Percentiles rank a stretch among this genome's conserved stretches.
phyloP scores from a whole-genome alignment of 2,329 filamentous ascomycete genomes.

The Beauveria asiatica region DNA sequence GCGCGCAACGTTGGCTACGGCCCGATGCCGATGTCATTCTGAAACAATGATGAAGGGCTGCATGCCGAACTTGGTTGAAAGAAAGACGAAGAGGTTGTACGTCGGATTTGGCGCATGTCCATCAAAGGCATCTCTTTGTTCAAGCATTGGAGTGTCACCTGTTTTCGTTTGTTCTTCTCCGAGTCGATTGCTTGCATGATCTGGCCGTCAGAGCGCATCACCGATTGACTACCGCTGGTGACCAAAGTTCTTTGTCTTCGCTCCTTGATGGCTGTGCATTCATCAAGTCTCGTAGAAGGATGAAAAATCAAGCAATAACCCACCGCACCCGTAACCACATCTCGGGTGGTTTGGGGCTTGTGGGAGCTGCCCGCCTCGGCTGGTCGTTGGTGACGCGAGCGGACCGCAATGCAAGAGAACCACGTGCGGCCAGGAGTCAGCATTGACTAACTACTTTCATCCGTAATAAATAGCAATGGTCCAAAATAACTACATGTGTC shows the following conservation, averaged over 20 bases:
- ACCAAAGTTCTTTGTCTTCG: too few species aligned
- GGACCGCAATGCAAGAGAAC: not conserved
- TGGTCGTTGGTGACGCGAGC: not conserved
- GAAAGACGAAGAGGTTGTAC: too few species aligned
- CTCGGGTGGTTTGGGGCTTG: not conserved
- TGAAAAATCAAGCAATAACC: not conserved
- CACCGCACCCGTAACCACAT: not conserved
- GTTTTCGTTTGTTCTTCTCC: too few species aligned
- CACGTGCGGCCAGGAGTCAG: not conserved
- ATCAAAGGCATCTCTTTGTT: not conserved
- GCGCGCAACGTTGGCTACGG: not conserved
- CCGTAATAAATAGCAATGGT: not conserved
- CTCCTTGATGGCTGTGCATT: too few species aligned
- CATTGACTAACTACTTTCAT: not conserved
- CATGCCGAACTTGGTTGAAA: too few species aligned
- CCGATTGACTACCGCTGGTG: not conserved
- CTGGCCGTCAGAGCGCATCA: not conserved
- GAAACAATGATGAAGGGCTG: too few species aligned
- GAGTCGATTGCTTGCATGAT: not conserved
- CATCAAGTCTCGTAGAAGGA: not conserved
- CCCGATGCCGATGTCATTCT: not conserved
- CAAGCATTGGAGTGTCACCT: too few species aligned
- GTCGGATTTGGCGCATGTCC: too few species aligned
- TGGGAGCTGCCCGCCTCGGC: not conserved
- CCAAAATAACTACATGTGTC: not conserved